Evolutionary conservation across 805 yeast species (phyloP).

Genomic region (Limtongia smithiae): DNA sequence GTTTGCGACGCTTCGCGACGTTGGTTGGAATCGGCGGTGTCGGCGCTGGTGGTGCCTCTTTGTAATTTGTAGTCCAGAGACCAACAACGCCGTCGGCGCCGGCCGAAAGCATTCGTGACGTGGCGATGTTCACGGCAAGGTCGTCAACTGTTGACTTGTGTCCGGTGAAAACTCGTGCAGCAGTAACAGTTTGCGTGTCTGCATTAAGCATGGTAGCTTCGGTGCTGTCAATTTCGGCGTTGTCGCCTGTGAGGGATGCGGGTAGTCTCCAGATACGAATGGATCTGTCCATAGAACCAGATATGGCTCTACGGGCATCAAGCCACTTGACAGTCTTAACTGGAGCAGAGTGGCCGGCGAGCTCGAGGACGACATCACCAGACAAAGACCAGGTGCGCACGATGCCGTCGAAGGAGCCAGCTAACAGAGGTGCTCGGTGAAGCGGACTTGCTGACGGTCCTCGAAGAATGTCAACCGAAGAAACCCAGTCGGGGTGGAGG

Average conservation of each 20-base stretch:
- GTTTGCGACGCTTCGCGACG: constrained; percentile 81
- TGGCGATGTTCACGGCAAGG: constrained; percentile 53
- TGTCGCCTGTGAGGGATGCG: constrained; percentile 47
- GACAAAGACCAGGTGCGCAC: constrained; percentile 83
- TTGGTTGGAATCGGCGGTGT: constrained; percentile 46
- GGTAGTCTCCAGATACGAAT: constrained; percentile 73
- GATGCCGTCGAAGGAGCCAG: constrained; percentile 93
- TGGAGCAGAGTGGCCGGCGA: constrained; percentile 85
- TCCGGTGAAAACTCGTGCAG: constrained; percentile 55
- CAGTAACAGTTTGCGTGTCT: constrained; percentile 3
- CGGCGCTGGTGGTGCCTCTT: constrained; percentile 69
- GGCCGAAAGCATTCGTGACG: constrained; percentile 73
- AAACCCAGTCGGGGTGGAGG: constrained; percentile 93
- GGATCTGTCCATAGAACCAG: constrained; percentile 86
- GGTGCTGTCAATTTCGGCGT: constrained; percentile 44
- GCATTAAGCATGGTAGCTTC: constrained; percentile 40
- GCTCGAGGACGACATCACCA: constrained; percentile 75
- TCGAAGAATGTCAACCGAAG: constrained; percentile 56
- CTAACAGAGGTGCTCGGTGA: constrained; percentile 48
- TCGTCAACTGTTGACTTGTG: constrained; percentile 85
- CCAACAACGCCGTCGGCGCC: constrained; percentile 77
- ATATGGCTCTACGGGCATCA: constrained; percentile 66
- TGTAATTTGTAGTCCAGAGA: constrained; percentile 82
- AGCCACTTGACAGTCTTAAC: constrained; percentile 80
- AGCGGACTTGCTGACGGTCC: not conserved